Evolutionary conservation across 2,329 filamentous ascomycete genomes (phyloP), one percentile per base, ranked within the genome.

Genomic region (Conoideocrella luteorostrata): DNA sequence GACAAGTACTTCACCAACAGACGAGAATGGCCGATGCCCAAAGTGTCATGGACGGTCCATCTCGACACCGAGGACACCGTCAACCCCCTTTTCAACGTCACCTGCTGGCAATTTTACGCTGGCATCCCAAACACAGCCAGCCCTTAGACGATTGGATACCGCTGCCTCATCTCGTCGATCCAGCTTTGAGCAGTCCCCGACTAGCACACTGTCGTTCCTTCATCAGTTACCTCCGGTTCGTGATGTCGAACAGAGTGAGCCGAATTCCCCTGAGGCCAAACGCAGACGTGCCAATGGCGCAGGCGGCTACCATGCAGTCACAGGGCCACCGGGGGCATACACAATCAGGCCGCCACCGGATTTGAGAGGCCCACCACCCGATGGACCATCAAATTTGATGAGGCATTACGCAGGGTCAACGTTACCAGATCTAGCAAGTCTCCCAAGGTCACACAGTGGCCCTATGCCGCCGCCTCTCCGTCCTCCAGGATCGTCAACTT

Each of bases 11-110:
- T 59, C 64, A 2, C 56, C 63, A 2, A 67, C 64, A 15, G 74
- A 78, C 32, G 72, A 77, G 40, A 66, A 71, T n/a, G 67, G 68
- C 20, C 71, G 77, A 51, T 91, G 86, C 58, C 69, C 73, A 26
- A 87, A 82, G 69, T 90, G 86, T 53, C 81, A 83, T 47, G 85
- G 86, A 11, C 72, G 80, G 10, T 80, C 74, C 56, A 80, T 83
- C 54, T 74, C 75, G 41, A 78, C 79, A 5, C 78, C 81, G 1
- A 71, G 72, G 30, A 82, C 80, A 7, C 78, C 80, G 0, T 74
- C 66, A 13, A 74, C 69, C 3, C 69, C 74, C 1, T 68, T 69
- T 43, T 56, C 61, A 15, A 62, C 54, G 4, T 55, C 67, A 3
- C 58, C 64, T 3, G 56, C 62, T 7, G 53, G 58, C 13, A 61